Conservation (phyloP, 805 yeast genomes). For the Suhomyces canberraensis region DNA sequence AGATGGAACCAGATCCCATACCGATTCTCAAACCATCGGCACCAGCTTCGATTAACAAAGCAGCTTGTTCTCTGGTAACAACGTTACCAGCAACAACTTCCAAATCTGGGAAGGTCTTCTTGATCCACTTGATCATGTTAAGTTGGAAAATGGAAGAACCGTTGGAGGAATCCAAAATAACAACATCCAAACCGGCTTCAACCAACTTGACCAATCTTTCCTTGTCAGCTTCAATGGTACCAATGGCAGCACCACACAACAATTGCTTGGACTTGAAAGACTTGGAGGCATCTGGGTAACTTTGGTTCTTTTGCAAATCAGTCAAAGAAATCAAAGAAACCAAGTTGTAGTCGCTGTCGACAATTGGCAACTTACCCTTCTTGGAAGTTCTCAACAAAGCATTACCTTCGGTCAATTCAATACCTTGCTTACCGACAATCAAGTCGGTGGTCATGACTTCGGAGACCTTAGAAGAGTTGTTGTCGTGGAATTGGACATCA, state of each 20-base stretch:
- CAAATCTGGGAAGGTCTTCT: slow-evolving; percentile 70
- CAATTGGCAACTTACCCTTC: slow-evolving; percentile 96
- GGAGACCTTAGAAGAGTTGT: slow-evolving; percentile 55
- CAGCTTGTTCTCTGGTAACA: slow-evolving; percentile 98
- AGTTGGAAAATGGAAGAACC: slow-evolving; percentile 96
- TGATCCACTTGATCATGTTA: slow-evolving; percentile 90
- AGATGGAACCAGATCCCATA: slow-evolving; percentile 99
- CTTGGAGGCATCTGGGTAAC: slow-evolving; percentile 93
- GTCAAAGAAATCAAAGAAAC: slow-evolving; percentile 91
- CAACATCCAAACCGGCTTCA: slow-evolving; percentile 96
- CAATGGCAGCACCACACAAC: slow-evolving; percentile 98
- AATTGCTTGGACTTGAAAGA: slow-evolving; percentile 90
- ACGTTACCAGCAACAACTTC: slow-evolving; percentile 97
- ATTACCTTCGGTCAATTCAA: slow-evolving; percentile 82
- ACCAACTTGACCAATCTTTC: slow-evolving; percentile 80
- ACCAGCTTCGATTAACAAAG: slow-evolving; percentile 85
- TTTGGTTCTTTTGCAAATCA: slow-evolving; percentile 93
- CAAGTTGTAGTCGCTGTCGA: slow-evolving; percentile 71
- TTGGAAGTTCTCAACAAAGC: slow-evolving; percentile 86
- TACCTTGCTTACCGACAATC: slow-evolving; percentile 79
- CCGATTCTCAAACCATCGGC: slow-evolving; percentile 98
- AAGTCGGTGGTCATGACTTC: slow-evolving; percentile 89
- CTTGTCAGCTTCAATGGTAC: slow-evolving; percentile 87
- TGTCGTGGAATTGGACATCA: slow-evolving; percentile 93
- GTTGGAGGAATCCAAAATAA: slow-evolving; percentile 92